phyloP scores from a whole-genome alignment of 2,329 filamentous ascomycete genomes.

The Xylariaceae sp. region DNA sequence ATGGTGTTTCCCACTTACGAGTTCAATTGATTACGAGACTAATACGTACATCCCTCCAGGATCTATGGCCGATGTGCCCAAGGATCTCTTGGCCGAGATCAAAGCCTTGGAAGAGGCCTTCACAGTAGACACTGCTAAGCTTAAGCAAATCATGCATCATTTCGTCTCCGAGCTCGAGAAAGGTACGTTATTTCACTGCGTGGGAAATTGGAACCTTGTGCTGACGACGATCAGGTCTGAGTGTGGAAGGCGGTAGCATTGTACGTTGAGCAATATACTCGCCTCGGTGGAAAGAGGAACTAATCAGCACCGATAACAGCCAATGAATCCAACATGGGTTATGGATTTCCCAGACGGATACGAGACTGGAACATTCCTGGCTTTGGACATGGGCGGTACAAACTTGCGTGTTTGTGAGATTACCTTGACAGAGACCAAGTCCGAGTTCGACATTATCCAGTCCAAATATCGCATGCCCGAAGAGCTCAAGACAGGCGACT shows the following conservation, averaged over 20 bases:
- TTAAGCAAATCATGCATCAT: constrained; percentile 87
- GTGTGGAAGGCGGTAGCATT: constrained; percentile 85
- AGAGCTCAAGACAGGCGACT: constrained; percentile 79
- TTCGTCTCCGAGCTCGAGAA: constrained; percentile 86
- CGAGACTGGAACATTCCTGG: constrained; percentile 83
- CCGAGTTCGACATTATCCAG: constrained; percentile 91
- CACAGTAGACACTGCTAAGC: constrained; percentile 69
- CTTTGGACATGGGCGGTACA: constrained; percentile 93
- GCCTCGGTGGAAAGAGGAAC: too few species aligned
- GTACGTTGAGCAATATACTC: constrained; percentile 49
- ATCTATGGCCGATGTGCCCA: constrained; percentile 86
- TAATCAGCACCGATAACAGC: constrained; percentile 45
- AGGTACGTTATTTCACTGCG: constrained; percentile 45
- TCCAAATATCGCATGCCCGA: constrained; percentile 95
- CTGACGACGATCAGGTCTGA: constrained; percentile 56
- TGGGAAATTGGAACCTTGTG: not conserved
- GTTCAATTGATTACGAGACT: not conserved
- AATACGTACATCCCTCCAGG: constrained; percentile 45
- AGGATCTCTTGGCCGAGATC: constrained; percentile 76
- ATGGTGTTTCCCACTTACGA: not conserved
- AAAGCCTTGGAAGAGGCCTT: constrained; percentile 80
- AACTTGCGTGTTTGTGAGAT: constrained; percentile 95
- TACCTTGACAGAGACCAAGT: constrained; percentile 78
- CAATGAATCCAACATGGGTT: constrained; percentile 98
- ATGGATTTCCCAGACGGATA: constrained; percentile 83